Base-by-base conservation (phyloP, 2,329 filamentous ascomycete genomes). In the Onygenales sp. region DNA sequence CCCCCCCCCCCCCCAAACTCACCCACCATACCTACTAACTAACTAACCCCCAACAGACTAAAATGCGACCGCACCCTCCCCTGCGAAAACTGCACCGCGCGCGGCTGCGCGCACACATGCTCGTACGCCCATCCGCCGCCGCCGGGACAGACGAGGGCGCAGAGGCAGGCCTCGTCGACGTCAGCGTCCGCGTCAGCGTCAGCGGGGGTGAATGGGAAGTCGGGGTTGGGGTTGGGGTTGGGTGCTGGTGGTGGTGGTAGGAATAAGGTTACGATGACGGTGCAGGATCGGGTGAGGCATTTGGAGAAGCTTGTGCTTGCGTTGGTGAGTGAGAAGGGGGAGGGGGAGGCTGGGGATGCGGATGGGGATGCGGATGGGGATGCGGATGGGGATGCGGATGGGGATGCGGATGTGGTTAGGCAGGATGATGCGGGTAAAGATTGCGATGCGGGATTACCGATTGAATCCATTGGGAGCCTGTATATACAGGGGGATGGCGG, bases 241-340 rank as follows among this genome's bases (percentile, higher is more conserved):
- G 17, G 17, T 17, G 17, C 17, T 17, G 17, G 17, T 17, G 17
- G 17, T 17, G 17, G 17, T 17, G 17, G 52, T 59, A 72, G 50
- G 72, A 81, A 72, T 77, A 78, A 54, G 77, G 79, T 62, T 89
- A 91, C 50, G 90, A 95, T 78, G 90, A 96, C 71, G 13, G 21
- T 51, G 49, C 39, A 51, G 41, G 17, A 33, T 11, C 49, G 27
- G n/a, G 49, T 51, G 21, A 27, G 10, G 41, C 38, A 43, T 32
- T 33, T 51, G n/a, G 49, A 44, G 17, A 31, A 44, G 10, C 31
- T 36, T 10, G 39, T 51, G 32, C n/a, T 47, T 11, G 9, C 43
- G 6, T 47, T 47, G 43, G 43, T 21, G 13, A 14, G 21, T 6
- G 42, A 38, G 21, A 47, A 11, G 27, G 2, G 69, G 13, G 9